Conservation (phyloP, 495 filamentous ascomycete genomes). For the Talaromyces borbonicus region DNA sequence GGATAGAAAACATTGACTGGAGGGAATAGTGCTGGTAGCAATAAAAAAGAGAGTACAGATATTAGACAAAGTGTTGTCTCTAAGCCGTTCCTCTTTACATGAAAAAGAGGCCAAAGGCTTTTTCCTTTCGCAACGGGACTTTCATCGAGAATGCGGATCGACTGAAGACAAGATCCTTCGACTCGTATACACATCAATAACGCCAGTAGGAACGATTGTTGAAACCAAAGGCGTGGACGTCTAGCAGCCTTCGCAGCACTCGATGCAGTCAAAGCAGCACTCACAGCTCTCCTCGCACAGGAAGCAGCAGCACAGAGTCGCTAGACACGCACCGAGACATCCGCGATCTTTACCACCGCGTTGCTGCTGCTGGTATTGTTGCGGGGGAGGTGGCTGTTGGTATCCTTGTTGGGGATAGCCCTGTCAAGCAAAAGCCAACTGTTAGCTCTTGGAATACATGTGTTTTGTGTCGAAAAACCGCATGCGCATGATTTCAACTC, state of each 20-base stretch:
- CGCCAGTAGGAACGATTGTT: too few species aligned
- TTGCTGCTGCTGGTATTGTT: conserved; percentile 31
- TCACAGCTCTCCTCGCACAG: conserved; percentile 71
- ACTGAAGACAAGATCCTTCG: not conserved
- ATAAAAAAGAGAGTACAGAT: not conserved
- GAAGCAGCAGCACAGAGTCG: conserved; percentile 67
- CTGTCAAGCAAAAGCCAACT: conserved; percentile 12
- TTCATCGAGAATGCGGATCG: too few species aligned
- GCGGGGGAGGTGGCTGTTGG: conserved; percentile 41
- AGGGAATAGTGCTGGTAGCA: conserved; percentile 3
- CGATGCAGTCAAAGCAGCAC: conserved; percentile 62
- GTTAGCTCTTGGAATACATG: too few species aligned
- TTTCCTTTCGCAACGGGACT: too few species aligned
- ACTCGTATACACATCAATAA: too few species aligned
- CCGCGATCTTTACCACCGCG: conserved; percentile 41
- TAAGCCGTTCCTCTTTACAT: not conserved
- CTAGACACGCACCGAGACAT: conserved; percentile 55
- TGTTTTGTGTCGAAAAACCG: not conserved
- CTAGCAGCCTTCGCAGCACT: conserved; percentile 52
- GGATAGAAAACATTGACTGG: not conserved
- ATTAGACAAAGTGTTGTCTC: not conserved
- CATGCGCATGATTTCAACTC: too few species aligned
- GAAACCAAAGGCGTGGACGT: too few species aligned
- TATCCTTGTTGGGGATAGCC: conserved; percentile 20
- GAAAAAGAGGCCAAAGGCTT: too few species aligned